Conservation (phyloP, 1,284 basidiomycete genomes). For the Cryptococcus sp. region DNA sequence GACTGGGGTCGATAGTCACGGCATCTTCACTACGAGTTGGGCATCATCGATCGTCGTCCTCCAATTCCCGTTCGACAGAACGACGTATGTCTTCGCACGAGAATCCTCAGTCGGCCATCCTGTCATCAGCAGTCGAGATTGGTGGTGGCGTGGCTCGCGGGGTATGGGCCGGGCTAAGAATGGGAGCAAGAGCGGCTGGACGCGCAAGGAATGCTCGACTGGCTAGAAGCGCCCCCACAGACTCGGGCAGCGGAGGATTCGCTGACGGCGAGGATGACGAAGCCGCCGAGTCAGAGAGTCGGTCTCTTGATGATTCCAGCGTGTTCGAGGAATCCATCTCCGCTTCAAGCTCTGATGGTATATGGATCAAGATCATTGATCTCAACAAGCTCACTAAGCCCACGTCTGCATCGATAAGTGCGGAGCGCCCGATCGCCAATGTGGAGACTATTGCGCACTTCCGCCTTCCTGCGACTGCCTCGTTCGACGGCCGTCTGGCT, state of each 20-base stretch:
- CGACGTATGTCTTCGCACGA: not conserved
- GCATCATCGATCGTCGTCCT: not conserved
- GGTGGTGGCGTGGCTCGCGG: conserved; percentile 48
- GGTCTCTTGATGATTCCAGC: conserved; percentile 25
- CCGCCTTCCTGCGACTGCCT: conserved; percentile 33
- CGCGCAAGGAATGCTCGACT: conserved; percentile 30
- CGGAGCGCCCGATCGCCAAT: not conserved
- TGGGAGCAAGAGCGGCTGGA: conserved; percentile 42
- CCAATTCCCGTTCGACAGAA: not conserved
- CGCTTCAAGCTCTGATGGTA: conserved; percentile 13
- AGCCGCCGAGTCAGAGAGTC: conserved; percentile 9
- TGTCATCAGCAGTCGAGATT: conserved; percentile 45
- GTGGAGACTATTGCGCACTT: conserved; percentile 46
- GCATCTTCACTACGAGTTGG: conserved; percentile 11
- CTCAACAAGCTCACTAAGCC: conserved; percentile 20
- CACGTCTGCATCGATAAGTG: not conserved
- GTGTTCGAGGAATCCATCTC: conserved; percentile 17
- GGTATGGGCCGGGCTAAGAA: conserved; percentile 50
- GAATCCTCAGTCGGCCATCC: conserved; percentile 28
- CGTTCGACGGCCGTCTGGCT: conserved; percentile 6
- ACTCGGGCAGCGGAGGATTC: conserved; percentile 19
- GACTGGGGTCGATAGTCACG: conserved; percentile 40
- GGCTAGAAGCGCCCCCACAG: conserved; percentile 41
- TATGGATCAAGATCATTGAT: conserved; percentile 50
- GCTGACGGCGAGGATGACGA: conserved; percentile 24